Evolutionary conservation across 345 rosid species (phyloP).

Genomic region (Hibiscus mutabilis): DNA sequence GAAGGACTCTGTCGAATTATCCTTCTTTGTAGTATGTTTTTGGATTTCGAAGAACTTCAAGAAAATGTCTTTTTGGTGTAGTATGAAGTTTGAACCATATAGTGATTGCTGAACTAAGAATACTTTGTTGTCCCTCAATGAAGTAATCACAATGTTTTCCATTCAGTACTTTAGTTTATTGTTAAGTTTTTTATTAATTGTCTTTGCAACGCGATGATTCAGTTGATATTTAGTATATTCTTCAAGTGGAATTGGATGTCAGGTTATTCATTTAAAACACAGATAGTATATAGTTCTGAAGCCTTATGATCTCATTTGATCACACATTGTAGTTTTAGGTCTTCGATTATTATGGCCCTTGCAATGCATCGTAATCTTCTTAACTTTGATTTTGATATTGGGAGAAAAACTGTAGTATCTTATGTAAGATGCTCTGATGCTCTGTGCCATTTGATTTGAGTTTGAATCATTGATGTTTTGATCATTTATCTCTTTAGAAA

Average conservation of each 20-base stretch:
- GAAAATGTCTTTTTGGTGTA: neutral
- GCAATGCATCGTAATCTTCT: neutral
- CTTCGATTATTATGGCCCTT: neutral
- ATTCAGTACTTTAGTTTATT: neutral
- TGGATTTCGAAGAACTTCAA: neutral
- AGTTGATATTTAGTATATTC: no score
- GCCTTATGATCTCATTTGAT: neutral
- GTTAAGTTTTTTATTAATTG: no score
- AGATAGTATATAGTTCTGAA: no score
- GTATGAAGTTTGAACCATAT: neutral
- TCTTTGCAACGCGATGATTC: no score
- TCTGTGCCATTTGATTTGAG: neutral
- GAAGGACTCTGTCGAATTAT: neutral
- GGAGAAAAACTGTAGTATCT: neutral
- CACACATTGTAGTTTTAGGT: no score
- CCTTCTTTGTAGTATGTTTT: neutral
- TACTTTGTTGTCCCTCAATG: neutral
- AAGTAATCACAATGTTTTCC: neutral
- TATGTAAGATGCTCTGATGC: neutral
- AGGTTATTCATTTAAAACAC: no score
- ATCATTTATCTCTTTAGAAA: neutral
- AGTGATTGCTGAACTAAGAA: neutral
- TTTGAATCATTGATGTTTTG: neutral
- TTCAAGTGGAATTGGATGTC: no score
- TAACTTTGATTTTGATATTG: neutral